Evolutionary conservation across 805 yeast species (phyloP), one percentile per base, ranked within the genome.

Genomic region (Suhomyces sp.): DNA sequence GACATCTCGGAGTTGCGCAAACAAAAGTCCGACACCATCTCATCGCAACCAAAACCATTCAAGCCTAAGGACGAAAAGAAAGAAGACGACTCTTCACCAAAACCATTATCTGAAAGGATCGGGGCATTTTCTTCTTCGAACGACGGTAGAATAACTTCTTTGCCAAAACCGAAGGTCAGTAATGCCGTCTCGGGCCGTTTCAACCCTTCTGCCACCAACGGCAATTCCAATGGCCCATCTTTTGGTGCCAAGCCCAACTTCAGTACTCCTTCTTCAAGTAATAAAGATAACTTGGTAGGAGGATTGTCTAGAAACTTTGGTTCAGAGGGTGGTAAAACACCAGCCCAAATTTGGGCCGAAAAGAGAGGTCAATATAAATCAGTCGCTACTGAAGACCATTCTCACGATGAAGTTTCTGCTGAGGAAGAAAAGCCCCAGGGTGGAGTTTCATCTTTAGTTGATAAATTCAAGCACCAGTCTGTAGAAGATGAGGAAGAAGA

Each of bases 281-380:
- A 53, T 26, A 61, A 64, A 15, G 70, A 70, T 18, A 70, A 74
- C 40, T 60, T 72, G 4, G 72, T 74, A 29, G 78, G 80, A 35
- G 91, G 87, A 25, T 63, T 79, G 32, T 70, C 77, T 19, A 68
- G 74, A 52, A 71, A 77, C 55, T 82, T 76, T 56, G 93, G 76
- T 43, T 65, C 81, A 35, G 75, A 75, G 42, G 76, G 72, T 42
- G 96, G 95, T 42, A 85, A 87, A 60, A 84, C 95, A 6, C 96
- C 97, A 16, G 96, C 96, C 19, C 96, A 88, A 64, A 51, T 86
- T 19, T 88, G 97, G 97, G 97, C 96, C 16, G 96, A 84, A 56
- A 84, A 81, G 65, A 79, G 82, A 54, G 95, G 88, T 31, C 73
- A 80, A 55, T 77, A 68, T 49, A 74, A 70, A 47, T 63, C 66